Evolutionary conservation across 2,329 filamentous ascomycete genomes (phyloP).

Genomic region (Clonostachys byssicola): DNA sequence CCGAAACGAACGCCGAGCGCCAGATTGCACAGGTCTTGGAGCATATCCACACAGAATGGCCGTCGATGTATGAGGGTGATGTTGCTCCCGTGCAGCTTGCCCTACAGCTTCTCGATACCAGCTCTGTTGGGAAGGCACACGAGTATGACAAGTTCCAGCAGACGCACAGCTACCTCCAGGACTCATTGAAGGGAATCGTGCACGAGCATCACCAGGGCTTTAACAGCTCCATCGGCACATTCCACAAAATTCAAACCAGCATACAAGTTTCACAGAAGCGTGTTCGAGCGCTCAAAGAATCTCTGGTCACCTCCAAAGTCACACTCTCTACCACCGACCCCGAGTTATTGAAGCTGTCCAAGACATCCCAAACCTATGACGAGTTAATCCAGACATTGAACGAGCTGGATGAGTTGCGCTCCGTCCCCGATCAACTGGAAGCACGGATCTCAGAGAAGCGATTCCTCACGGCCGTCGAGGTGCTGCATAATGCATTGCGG

Average conservation of each 20-base stretch:
- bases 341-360: slow-evolving; percentile 85
- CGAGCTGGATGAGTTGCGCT: slow-evolving; percentile 82
- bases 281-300: slow-evolving; percentile 77
- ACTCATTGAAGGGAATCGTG: slow-evolving; percentile 88
- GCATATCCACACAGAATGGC: slow-evolving; percentile 85
- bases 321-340: slow-evolving; percentile 83
- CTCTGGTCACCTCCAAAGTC: slow-evolving; percentile 74
- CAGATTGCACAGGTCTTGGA: slow-evolving; percentile 66
- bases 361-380: slow-evolving; percentile 85
- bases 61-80: slow-evolving; percentile 81
- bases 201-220: slow-evolving; percentile 99
- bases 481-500: slow-evolving; percentile 81
- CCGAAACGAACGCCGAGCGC: slow-evolving; percentile 45
- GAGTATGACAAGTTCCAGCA: slow-evolving; percentile 82
- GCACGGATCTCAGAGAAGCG: slow-evolving; percentile 94
- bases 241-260: slow-evolving; percentile 95
- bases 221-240: slow-evolving; percentile 97
- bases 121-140: slow-evolving; percentile 86
- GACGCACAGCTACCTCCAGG: slow-evolving; percentile 85
- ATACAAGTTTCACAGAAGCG: slow-evolving; percentile 85
- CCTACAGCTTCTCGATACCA: slow-evolving; percentile 90
- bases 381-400: slow-evolving; percentile 79
- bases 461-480: slow-evolving; percentile 88
- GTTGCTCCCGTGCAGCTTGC: slow-evolving; percentile 92
- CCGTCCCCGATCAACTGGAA: slow-evolving; percentile 88